Conservation (phyloP, 176 grass and related monocot genomes). For the Zizania latifolia region DNA sequence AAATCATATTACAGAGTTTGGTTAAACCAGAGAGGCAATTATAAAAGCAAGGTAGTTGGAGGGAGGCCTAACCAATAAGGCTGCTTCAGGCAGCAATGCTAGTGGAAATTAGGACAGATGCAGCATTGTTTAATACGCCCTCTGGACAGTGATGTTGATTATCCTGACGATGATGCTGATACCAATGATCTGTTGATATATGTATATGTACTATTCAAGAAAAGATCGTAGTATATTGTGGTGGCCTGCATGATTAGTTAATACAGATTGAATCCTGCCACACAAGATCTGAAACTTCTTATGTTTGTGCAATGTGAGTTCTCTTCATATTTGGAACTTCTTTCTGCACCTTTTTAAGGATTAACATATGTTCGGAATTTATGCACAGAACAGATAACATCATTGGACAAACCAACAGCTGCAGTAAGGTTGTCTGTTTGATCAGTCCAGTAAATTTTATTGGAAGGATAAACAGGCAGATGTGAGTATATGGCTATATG, state of each 20-base stretch:
- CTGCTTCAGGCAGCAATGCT: background rate
- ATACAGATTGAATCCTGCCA: slow-evolving; percentile 22
- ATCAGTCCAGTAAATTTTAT: background rate
- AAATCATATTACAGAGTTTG: background rate
- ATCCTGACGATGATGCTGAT: background rate
- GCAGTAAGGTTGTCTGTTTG: background rate
- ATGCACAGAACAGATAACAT: too few relatives aligned
- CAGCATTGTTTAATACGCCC: background rate
- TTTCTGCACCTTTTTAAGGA: too few relatives aligned
- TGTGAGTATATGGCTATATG: background rate
- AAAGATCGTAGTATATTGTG: slow-evolving; percentile 1
- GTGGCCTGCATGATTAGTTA: slow-evolving; percentile 15
- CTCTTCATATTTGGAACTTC: too few relatives aligned
- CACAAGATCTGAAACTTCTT: slow-evolving; percentile 31
- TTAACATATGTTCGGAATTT: too few relatives aligned
- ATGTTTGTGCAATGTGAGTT: too few relatives aligned
- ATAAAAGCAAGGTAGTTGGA: slow-evolving; percentile 2
- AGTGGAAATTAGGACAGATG: background rate
- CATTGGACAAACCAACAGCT: background rate
- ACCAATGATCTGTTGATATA: background rate
- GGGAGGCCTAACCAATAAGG: slow-evolving; percentile 4
- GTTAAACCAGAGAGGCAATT: background rate
- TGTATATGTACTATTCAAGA: background rate
- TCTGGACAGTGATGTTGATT: slow-evolving; percentile 23
- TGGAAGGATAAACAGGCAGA: background rate